Evolutionary conservation across 2,329 filamentous ascomycete genomes (phyloP).

Genomic region (Sclerotinia borealis): DNA sequence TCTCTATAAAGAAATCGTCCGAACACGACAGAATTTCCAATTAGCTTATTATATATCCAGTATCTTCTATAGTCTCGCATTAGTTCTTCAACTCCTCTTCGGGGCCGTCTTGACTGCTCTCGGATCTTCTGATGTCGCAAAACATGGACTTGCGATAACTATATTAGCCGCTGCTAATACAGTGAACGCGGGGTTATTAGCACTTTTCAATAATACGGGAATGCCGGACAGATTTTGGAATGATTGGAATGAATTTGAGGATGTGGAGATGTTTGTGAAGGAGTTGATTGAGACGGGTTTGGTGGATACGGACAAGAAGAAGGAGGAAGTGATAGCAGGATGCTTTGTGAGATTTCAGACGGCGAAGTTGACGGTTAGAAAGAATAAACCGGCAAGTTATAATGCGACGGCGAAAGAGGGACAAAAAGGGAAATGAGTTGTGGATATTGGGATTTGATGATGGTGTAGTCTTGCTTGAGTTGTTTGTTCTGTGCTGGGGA

Average conservation of each 20-base stretch:
- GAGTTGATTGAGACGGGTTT: conserved; percentile 16
- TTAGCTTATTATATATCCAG: conserved; percentile 20
- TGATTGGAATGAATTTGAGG: conserved; percentile 22
- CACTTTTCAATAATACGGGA: conserved; percentile 21
- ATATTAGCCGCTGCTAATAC: conserved; percentile 24
- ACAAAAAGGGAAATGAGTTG: not conserved
- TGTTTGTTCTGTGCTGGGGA: not conserved
- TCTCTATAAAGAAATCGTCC: conserved; percentile 22
- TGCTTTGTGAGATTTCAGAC: conserved; percentile 15
- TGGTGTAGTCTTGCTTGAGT: not conserved
- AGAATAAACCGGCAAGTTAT: conserved; percentile 14
- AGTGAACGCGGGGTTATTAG: conserved; percentile 19
- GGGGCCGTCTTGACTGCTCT: conserved; percentile 25
- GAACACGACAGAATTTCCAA: conserved; percentile 12
- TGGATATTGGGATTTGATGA: not conserved
- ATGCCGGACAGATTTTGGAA: conserved; percentile 20
- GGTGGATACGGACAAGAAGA: conserved; percentile 8
- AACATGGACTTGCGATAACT: conserved; percentile 18
- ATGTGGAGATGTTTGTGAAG: conserved; percentile 17
- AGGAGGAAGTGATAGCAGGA: conserved; percentile 14
- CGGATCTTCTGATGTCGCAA: conserved; percentile 13
- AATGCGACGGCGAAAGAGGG: not conserved
- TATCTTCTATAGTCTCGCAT: conserved; percentile 17
- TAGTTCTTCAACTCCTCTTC: conserved; percentile 25
- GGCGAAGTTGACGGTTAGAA: conserved; percentile 13